Evolutionary conservation across 179 eudicot genomes (phyloP).

Genomic region (Spergularia azorica): DNA sequence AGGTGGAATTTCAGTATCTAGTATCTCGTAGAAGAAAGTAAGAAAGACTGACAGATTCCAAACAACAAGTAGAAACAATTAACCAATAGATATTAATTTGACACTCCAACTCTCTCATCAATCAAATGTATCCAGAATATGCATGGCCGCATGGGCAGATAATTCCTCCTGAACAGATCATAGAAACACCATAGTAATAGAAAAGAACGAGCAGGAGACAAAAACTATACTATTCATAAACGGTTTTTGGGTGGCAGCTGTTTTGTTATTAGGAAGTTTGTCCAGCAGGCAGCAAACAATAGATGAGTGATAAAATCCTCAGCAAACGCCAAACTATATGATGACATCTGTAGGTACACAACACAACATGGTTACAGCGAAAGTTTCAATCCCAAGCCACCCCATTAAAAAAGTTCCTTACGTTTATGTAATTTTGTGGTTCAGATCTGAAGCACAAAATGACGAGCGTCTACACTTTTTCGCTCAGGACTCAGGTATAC

Average conservation of each 20-base stretch:
- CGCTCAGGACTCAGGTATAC: no score
- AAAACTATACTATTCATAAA: neutral
- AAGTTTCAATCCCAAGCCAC: no score
- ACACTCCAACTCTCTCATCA: neutral
- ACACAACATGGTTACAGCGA: no score
- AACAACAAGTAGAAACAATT: neutral
- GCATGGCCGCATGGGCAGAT: no score
- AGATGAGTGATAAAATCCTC: neutral
- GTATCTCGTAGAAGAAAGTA: no score
- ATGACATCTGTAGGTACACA: no score
- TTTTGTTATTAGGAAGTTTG: neutral
- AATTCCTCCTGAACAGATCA: neutral
- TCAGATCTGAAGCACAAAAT: no score
- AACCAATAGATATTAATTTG: conserved; percentile 2
- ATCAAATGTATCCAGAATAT: no score
- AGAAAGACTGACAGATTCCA: neutral
- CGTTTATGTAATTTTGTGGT: no score
- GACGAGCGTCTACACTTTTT: no score
- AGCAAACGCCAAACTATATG: neutral
- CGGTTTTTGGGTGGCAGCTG: neutral
- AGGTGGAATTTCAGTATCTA: no score
- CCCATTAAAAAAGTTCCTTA: no score
- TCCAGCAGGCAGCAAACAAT: neutral
- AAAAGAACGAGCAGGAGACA: neutral
- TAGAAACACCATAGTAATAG: neutral